Base-by-base conservation (phyloP, 2,329 filamentous ascomycete species). In the Dactylella cylindrospora region DNA sequence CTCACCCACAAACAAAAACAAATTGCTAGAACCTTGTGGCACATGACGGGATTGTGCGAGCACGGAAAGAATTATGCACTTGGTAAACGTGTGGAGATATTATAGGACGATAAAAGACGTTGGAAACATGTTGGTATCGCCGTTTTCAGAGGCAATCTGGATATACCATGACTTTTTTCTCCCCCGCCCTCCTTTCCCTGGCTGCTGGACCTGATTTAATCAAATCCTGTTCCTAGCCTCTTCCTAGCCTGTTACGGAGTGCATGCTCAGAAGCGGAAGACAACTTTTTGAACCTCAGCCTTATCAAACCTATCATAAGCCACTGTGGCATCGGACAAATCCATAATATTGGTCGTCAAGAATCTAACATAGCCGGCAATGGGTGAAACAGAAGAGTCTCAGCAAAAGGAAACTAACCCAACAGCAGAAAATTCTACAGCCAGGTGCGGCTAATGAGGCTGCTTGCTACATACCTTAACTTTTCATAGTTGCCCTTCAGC, bases 401-500 rank as follows among this genome's bases (percentile, higher is more conserved):
- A 29, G 46, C 20, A 39, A 32, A 19, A 36, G 17, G 8, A 28
- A 17, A 19, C 38, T 19, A 38, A 28, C 38, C 29, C 19, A 38
- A 38, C n/a, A 31, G 7, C 20, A n/a, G n/a, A n/a, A n/a, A n/a
- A 44, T 22, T 25, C 20, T 19, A 35, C 22, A 32, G 29, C 35
- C 20, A 3, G 36, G 12, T 25, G 10, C 19, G 17, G 35, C 26
- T 9, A 31, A 31, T 6, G 12, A 22, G 19, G 12, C 5, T 3
- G 20, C 13, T 7, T 47, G 15, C 5, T 5, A 31, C 67, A 46
- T 74, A 88, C 85, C 80, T 78, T 51, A 88, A 75, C 51, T 81
- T 74, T 69, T 86, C 73, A 69, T 88, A 84, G 57, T 83, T 84
- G 72, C 81, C 80, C 68, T 80, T 81, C 57, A 90, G 72, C 57